These are phyloP conservation scores for Naganishia vishniacii DNA, from an alignment of 768 basidiomycete genomes.

Conservation along the genomic window DNA sequence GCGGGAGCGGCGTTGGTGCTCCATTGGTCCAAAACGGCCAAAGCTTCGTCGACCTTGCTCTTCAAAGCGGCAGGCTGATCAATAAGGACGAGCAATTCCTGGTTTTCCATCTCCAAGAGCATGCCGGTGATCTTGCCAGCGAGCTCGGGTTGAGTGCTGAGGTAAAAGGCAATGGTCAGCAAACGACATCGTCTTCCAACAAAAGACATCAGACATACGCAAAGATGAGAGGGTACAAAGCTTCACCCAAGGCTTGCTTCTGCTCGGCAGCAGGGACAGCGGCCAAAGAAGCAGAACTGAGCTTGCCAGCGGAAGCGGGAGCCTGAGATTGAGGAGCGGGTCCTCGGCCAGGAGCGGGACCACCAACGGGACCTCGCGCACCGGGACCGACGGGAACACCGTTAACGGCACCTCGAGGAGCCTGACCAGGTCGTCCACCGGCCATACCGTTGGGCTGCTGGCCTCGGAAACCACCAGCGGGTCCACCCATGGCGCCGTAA, in stretches of 20 bases:
- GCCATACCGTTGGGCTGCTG: conserved; percentile 33
- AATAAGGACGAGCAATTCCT: conserved; percentile 81
- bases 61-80: conserved; percentile 76
- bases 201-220: conserved; percentile 57
- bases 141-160: conserved; percentile 76
- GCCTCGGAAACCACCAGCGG: conserved; percentile 34
- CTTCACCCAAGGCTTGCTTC: conserved; percentile 98
- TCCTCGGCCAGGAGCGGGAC: conserved; percentile 51
- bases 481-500: conserved; percentile 36
- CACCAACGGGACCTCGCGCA: conserved; percentile 52
- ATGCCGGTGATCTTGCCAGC: conserved; percentile 99
- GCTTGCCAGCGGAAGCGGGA: conserved; percentile 33
- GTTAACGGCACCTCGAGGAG: conserved; percentile 49
- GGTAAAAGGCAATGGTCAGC: not conserved
- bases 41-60: conserved; percentile 85
- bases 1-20: conserved; percentile 47
- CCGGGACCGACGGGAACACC: conserved; percentile 52
- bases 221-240: conserved; percentile 85
- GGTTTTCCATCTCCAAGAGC: conserved; percentile 98
- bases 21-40: conserved; percentile 82
- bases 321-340: conserved; percentile 43
- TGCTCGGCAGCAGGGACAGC: conserved; percentile 70
- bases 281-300: conserved; percentile 62
- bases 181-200: too few relatives aligned
- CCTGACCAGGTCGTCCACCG: conserved; percentile 57